Conservation (phyloP, 2,329 filamentous ascomycete species). For the Xylaria digitata region DNA sequence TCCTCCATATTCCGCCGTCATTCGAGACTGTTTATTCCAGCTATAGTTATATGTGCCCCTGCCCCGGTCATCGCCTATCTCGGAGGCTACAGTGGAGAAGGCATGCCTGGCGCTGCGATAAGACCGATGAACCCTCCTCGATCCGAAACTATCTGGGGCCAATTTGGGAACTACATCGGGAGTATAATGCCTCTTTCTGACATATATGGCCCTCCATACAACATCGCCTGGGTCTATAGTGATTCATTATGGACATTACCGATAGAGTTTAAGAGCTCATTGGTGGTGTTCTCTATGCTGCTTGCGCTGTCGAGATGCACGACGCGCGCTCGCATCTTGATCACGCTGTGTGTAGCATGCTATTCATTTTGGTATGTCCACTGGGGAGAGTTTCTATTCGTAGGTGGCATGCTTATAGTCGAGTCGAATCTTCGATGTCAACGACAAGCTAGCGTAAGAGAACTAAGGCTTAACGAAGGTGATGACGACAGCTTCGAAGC, state of each 20-base stretch:
- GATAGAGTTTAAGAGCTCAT: conserved; percentile 52
- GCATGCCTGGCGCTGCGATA: conserved; percentile 41
- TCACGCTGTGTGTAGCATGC: conserved; percentile 36
- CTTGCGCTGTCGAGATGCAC: conserved; percentile 48
- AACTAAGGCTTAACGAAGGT: neutral
- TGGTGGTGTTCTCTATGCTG: conserved; percentile 52
- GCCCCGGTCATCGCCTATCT: conserved; percentile 38
- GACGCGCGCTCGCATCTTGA: conserved; percentile 39
- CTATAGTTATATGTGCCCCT: conserved; percentile 39
- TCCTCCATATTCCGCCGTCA: conserved; percentile 48
- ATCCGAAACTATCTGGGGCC: conserved; percentile 35
- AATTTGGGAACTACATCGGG: conserved; percentile 39
- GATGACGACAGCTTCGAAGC: neutral
- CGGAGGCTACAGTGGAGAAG: conserved; percentile 35
- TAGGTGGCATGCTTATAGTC: conserved; percentile 50
- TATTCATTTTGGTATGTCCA: conserved; percentile 46
- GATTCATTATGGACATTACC: conserved; percentile 54
- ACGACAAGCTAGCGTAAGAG: neutral
- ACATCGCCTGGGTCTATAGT: conserved; percentile 45
- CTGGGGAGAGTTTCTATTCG: conserved; percentile 49
- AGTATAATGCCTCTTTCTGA: conserved; percentile 36
- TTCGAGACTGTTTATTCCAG: conserved; percentile 46
- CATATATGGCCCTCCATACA: conserved; percentile 33
- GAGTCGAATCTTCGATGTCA: conserved; percentile 38
- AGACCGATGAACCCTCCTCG: conserved; percentile 36